Conservation (phyloP, 192 early-diverging fungal genomes). For the Linnemannia zychae region DNA sequence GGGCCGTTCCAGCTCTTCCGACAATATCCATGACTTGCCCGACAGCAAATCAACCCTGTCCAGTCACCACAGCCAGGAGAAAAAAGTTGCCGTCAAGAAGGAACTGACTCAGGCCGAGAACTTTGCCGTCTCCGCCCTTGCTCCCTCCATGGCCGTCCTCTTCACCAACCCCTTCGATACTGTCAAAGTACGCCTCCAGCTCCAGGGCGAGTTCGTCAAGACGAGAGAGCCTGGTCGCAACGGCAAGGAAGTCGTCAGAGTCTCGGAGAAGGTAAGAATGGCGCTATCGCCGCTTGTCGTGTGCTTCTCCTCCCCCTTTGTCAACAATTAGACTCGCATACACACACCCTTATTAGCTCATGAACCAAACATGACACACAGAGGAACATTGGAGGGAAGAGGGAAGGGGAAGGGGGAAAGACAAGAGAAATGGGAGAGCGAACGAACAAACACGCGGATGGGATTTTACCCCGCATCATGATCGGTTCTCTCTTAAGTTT, state of each 20-base stretch:
- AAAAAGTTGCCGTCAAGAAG: constrained; percentile 13
- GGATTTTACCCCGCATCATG: constrained; percentile 20
- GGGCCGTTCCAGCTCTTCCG: constrained; percentile 33
- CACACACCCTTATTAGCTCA: no score
- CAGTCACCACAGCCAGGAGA: background rate
- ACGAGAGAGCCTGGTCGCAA: constrained; percentile 51
- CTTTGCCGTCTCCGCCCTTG: constrained; percentile 73
- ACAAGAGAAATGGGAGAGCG: background rate
- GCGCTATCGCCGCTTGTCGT: no score
- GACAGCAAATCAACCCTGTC: background rate
- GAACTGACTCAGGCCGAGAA: constrained; percentile 65
- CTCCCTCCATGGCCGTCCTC: constrained; percentile 76
- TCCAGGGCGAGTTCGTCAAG: constrained; percentile 72
- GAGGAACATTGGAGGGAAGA: background rate
- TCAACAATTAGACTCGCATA: no score
- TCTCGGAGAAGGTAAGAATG: constrained; percentile 56
- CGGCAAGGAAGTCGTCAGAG: constrained; percentile 54
- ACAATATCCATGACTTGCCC: constrained; percentile 20
- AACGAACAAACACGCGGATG: background rate
- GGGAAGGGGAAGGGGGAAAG: background rate
- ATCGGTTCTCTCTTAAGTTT: background rate
- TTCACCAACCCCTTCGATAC: constrained; percentile 87
- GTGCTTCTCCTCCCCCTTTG: no score
- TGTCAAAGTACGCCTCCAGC: constrained; percentile 79
- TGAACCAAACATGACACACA: no score